Evolutionary conservation across 768 basidiomycete species (phyloP).

Genomic region (Lentinula lateritia): DNA sequence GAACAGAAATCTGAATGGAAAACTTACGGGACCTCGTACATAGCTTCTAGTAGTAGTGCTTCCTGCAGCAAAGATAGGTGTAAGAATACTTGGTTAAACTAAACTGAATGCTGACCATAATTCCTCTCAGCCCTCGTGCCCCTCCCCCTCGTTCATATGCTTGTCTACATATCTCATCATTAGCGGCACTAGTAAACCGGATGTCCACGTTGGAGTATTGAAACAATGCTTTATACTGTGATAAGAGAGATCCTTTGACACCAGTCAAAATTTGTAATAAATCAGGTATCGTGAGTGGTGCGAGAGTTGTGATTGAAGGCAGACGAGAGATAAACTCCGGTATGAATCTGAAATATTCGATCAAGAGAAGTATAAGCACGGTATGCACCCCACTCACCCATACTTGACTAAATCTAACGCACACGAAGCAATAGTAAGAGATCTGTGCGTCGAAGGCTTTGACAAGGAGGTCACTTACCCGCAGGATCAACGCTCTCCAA

Average conservation of each 20-base stretch:
- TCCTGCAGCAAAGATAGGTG: conserved; percentile 44
- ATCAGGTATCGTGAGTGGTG: conserved; percentile 75
- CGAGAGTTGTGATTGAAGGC: conserved; percentile 85
- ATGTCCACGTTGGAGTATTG: conserved; percentile 82
- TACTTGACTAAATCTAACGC: conserved; percentile 74
- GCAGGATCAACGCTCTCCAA: conserved; percentile 69
- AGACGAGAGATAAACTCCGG: conserved; percentile 93
- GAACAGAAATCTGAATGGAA: not conserved
- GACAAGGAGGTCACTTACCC: conserved; percentile 31
- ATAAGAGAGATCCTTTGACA: conserved; percentile 85
- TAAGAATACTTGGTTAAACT: not conserved
- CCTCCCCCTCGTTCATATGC: conserved; percentile 84
- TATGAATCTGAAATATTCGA: conserved; percentile 56
- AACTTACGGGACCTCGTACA: conserved; percentile 90
- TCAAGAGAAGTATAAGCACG: conserved; percentile 1
- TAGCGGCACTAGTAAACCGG: conserved; percentile 74
- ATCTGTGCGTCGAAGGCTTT: not conserved
- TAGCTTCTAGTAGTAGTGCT: conserved; percentile 74
- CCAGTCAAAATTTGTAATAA: conserved; percentile 88
- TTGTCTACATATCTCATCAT: conserved; percentile 76
- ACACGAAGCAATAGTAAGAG: not conserved
- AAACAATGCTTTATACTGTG: conserved; percentile 84
- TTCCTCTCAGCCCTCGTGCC: conserved; percentile 83
- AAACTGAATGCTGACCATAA: conserved; percentile 53
- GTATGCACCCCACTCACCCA: conserved; percentile 41